phyloP scores from a whole-genome alignment of 2,329 filamentous ascomycete genomes.

The Neonectria faginata region DNA sequence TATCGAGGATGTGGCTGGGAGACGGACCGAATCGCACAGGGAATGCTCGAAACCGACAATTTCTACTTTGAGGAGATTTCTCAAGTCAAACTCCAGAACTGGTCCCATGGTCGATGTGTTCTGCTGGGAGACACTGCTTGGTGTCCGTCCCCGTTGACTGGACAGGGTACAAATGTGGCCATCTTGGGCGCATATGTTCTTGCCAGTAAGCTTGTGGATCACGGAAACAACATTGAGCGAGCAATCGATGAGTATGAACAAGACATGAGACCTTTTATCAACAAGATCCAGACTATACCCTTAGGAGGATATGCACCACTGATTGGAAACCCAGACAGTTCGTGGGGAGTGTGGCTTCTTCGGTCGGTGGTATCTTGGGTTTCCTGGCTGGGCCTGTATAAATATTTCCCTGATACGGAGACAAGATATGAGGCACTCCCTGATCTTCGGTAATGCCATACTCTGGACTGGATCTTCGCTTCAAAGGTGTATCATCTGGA shows the following conservation, averaged over 20 bases:
- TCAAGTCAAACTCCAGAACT: neutral
- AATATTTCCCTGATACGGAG: neutral
- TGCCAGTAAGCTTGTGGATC: neutral
- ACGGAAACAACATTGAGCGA: neutral
- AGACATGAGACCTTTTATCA: constrained; percentile 1
- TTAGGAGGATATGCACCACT: neutral
- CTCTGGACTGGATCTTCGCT: no score
- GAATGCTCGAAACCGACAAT: neutral
- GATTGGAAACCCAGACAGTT: neutral
- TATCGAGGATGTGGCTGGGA: neutral
- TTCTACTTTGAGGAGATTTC: neutral
- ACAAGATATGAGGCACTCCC: neutral
- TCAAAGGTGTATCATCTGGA: no score
- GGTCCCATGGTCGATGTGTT: neutral
- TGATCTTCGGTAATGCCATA: neutral
- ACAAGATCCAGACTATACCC: neutral
- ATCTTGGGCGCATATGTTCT: neutral
- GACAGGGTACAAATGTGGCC: neutral
- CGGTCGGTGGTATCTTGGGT: neutral
- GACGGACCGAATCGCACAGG: neutral
- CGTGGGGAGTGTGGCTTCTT: neutral
- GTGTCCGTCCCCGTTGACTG: neutral
- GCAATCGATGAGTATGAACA: neutral
- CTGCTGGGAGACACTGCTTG: neutral
- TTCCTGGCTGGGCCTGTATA: neutral